Evolutionary conservation across 352 stramenopile genomes (phyloP).

Genomic region (Phytopythium helicoides): DNA sequence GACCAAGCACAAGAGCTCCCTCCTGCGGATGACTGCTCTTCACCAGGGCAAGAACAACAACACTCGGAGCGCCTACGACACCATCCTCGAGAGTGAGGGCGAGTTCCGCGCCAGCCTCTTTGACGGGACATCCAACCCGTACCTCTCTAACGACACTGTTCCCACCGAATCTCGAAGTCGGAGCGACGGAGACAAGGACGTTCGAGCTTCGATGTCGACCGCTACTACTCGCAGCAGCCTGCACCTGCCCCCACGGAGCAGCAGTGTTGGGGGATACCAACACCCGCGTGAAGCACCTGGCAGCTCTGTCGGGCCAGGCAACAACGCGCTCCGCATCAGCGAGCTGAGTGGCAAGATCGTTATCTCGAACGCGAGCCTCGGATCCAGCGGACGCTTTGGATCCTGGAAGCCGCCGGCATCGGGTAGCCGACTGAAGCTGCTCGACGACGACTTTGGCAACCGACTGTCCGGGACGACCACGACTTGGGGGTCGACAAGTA

Average conservation of each 20-base stretch:
- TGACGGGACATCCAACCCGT: constrained; percentile 30
- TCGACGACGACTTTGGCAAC: constrained; percentile 5
- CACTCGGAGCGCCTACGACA: constrained; percentile 6
- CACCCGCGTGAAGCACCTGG: not conserved
- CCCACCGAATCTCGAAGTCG: not conserved
- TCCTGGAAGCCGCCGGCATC: not conserved
- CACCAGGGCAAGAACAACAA: constrained; percentile 15
- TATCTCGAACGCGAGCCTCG: not conserved
- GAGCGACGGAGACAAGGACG: constrained; percentile 2
- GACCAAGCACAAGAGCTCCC: constrained; percentile 4
- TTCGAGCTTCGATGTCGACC: not conserved
- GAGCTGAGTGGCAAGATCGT: constrained; percentile 5
- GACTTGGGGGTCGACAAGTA: constrained; percentile 3
- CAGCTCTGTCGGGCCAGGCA: no score
- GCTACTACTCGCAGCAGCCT: not conserved
- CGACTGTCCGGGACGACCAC: constrained; percentile 2
- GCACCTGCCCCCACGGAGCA: no score
- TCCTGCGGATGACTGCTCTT: constrained; percentile 6
- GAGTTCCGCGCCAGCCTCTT: constrained; percentile 33
- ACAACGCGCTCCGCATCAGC: constrained; percentile 4
- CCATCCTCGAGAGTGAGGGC: constrained; percentile 8
- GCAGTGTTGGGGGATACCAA: not conserved
- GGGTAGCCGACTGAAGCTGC: constrained; percentile 3
- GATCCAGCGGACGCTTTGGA: not conserved
- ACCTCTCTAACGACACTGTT: constrained; percentile 2